Evolutionary conservation across 2,329 filamentous ascomycete genomes (phyloP).

Genomic region (Neurospora sp.): DNA sequence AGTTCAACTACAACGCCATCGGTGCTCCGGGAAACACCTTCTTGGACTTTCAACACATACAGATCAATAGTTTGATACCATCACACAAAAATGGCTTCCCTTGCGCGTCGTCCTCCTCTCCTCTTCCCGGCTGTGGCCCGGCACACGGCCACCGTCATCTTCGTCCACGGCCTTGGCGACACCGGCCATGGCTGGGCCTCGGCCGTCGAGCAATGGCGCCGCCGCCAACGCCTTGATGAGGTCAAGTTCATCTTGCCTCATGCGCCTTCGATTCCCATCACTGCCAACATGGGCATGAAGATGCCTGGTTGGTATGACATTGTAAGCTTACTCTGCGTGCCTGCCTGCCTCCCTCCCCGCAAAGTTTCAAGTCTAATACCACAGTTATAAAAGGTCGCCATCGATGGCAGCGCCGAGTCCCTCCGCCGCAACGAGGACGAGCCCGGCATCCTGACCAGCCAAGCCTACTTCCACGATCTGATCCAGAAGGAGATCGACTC

Average conservation of each 20-base stretch:
- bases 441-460: constrained; percentile 60
- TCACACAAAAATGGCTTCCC: constrained; percentile 16
- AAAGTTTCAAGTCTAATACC: not conserved
- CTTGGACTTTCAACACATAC: not conserved
- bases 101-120: constrained; percentile 39
- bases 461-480: constrained; percentile 66
- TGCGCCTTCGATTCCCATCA: constrained; percentile 78
- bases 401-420: constrained; percentile 19
- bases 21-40: not conserved
- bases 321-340: constrained; percentile 29
- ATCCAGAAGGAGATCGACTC: constrained; percentile 71
- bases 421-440: constrained; percentile 42
- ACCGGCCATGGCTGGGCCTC: constrained; percentile 68
- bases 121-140: constrained; percentile 69
- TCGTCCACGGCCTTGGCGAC: constrained; percentile 87
- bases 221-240: constrained; percentile 70
- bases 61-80: not conserved
- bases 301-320: constrained; percentile 91
- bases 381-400: constrained; percentile 8
- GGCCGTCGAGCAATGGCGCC: constrained; percentile 79
- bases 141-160: constrained; percentile 92
- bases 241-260: constrained; percentile 93
- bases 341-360: not conserved
- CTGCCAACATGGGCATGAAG: constrained; percentile 48
- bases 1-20: not conserved